Conservation (phyloP, 2,329 filamentous ascomycete genomes). For the Trichoderma atroviride region DNA sequence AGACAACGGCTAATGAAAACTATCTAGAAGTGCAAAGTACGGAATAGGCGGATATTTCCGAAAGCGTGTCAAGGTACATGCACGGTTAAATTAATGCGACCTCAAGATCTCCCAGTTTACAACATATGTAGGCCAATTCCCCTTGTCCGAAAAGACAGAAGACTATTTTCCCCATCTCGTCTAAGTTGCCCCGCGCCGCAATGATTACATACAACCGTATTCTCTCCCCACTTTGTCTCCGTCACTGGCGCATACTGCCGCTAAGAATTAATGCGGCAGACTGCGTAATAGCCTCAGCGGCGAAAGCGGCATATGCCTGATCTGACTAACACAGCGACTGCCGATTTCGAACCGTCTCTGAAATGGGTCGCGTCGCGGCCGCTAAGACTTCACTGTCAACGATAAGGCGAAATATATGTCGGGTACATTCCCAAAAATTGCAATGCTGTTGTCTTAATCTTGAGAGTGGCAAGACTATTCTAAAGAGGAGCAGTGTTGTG, state of each 20-base stretch:
- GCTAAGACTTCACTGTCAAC: neutral
- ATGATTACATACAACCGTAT: neutral
- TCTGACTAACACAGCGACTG: neutral
- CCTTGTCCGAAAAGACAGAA: neutral
- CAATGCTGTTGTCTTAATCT: neutral
- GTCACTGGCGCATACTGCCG: neutral
- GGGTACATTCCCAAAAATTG: neutral
- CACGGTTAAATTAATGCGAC: neutral
- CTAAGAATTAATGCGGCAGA: neutral
- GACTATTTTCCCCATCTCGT: neutral
- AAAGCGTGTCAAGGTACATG: neutral
- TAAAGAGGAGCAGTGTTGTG: neutral
- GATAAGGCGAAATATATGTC: neutral
- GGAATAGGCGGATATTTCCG: neutral
- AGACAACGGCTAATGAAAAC: neutral
- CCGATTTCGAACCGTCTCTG: neutral
- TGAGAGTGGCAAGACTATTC: neutral
- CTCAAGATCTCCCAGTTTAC: neutral
- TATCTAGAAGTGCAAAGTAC: neutral
- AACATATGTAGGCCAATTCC: neutral
- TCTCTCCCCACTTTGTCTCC: neutral
- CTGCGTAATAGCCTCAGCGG: neutral
- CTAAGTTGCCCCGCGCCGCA: neutral
- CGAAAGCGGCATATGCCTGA: constrained; percentile 16
- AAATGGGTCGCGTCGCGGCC: neutral